Percentiles rank a stretch among this genome's conserved stretches.
Evolutionary conservation across 192 early-diverging fungal species (phyloP).

Genomic region (Backusella westeae): DNA sequence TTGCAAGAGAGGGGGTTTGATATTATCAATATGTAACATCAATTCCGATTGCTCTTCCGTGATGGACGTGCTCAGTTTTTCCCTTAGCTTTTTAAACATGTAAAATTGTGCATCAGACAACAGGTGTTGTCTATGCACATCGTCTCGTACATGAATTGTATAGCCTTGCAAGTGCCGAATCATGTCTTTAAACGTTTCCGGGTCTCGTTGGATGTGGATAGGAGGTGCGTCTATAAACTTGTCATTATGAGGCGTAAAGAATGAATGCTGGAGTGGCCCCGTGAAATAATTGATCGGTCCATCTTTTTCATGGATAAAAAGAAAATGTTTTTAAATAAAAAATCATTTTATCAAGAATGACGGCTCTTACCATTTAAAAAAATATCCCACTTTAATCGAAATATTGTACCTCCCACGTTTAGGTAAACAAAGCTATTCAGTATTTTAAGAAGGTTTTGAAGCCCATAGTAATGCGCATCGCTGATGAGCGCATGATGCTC

Average conservation of each 20-base stretch:
- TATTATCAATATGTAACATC: neutral
- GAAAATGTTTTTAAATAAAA: neutral
- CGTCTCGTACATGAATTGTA: slow-evolving; percentile 41
- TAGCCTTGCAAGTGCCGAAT: slow-evolving; percentile 47
- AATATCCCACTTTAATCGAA: neutral
- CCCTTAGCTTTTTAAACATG: slow-evolving; percentile 8
- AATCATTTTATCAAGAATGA: neutral
- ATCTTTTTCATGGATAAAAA: neutral
- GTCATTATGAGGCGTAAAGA: neutral
- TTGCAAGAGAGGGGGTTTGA: neutral
- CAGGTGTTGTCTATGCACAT: slow-evolving; percentile 41
- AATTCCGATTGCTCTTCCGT: neutral
- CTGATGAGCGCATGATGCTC: slow-evolving; percentile 31
- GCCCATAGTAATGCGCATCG: slow-evolving; percentile 40
- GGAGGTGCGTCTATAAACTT: neutral
- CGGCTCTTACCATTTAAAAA: neutral
- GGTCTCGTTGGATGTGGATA: slow-evolving; percentile 29
- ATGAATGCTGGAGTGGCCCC: slow-evolving; percentile 1
- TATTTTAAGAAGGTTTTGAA: slow-evolving; percentile 14
- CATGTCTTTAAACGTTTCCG: slow-evolving; percentile 45
- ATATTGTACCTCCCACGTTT: neutral
- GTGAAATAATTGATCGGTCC: slow-evolving; percentile 13
- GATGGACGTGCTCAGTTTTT: slow-evolving; percentile 11
- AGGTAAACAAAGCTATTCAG: neutral
- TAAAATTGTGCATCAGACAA: slow-evolving; percentile 43